Base-by-base conservation (phyloP, 179 eudicot species). In the Carnegiea gigantea region DNA sequence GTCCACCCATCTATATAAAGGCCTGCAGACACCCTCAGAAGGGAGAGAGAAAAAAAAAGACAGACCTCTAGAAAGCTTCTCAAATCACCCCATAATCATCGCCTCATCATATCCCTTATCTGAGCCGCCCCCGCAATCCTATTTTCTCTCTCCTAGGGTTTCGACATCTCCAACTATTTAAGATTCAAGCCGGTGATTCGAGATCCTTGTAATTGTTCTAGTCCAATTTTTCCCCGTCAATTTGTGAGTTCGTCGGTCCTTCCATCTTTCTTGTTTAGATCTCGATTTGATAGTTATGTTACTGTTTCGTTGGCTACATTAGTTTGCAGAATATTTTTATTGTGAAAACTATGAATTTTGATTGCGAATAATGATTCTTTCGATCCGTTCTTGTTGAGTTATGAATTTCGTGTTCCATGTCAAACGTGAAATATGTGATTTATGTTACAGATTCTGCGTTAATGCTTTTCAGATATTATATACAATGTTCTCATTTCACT, bases 141-240 rank as follows among this genome's bases (percentile, higher is more conserved):
- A 0, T 40, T 49, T 80, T 84, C 79, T 83, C 85, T 83, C 79
- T 83, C 85, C 82, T 83, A 83, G 85, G 86, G 81, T 80, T 80
- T 65, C 33, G 18, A 51, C 6, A 26, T 65, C 33, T 44, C 62
- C 26, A n/a, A 44, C n/a, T 11, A 18, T 1, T 11, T 3, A 40
- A 40, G 33, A 14, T 13, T 26, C 64, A 14, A 49, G 17, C 4
- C 30, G 78, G 78, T 28, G 77, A 44, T 74, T 48, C 36, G 57
- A 21, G 60, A 48, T 57, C 23, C 36, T 70, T 70, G 73, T 33
- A 11, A 51, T 51, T 40, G 44, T 40, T 70, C 43, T 70, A 70
- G n/a, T 70, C n/a, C 40, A 14, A 13, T 26, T 67, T 70, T 70
- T 18, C 73, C 73, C 73, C 73, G 73, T 10, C 14, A 23, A 70